Percentiles rank a stretch among this genome's conserved stretches.
Conservation (phyloP, 1,139 yeast genomes). For the Spathaspora sp. region DNA sequence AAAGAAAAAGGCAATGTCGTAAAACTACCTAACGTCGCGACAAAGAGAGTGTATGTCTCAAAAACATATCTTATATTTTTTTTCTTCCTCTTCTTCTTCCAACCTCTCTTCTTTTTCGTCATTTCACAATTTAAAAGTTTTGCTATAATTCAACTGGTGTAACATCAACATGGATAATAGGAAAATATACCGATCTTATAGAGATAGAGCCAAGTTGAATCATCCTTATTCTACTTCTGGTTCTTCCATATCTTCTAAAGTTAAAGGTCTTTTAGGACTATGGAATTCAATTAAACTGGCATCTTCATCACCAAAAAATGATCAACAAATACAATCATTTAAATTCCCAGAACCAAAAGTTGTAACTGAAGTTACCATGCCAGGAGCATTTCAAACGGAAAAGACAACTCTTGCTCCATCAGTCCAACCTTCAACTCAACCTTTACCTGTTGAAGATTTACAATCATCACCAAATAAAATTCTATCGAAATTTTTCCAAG, state of each 20-base stretch:
- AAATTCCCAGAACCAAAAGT: constrained; percentile 6
- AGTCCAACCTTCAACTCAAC: neutral
- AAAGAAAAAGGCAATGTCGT: too few species aligned
- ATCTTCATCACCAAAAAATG: constrained; percentile 4
- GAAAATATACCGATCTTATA: constrained; percentile 34
- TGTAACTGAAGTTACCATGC: constrained; percentile 6
- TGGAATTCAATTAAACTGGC: constrained; percentile 6
- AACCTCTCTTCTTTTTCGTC: neutral
- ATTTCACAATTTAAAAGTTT: neutral
- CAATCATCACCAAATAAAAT: constrained; percentile 46
- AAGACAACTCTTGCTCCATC: neutral
- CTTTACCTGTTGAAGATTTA: too few species aligned
- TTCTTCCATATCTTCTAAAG: constrained; percentile 22
- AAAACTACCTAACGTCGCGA: neutral
- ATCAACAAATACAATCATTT: constrained; percentile 7
- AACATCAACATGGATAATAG: constrained; percentile 40
- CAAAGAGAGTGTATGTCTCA: neutral
- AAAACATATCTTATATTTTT: neutral
- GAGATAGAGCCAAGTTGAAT: constrained; percentile 21
- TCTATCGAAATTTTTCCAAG: constrained; percentile 69
- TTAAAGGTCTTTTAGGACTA: constrained; percentile 29
- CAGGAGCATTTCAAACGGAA: constrained; percentile 11
- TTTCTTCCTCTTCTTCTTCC: neutral
- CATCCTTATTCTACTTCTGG: constrained; percentile 16
- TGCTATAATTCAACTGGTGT: constrained; percentile 20